Evolutionary conservation across 2,329 filamentous ascomycete species (phyloP), one percentile per base, ranked within the genome.

Genomic region (Pseudodiploospora longispora): DNA sequence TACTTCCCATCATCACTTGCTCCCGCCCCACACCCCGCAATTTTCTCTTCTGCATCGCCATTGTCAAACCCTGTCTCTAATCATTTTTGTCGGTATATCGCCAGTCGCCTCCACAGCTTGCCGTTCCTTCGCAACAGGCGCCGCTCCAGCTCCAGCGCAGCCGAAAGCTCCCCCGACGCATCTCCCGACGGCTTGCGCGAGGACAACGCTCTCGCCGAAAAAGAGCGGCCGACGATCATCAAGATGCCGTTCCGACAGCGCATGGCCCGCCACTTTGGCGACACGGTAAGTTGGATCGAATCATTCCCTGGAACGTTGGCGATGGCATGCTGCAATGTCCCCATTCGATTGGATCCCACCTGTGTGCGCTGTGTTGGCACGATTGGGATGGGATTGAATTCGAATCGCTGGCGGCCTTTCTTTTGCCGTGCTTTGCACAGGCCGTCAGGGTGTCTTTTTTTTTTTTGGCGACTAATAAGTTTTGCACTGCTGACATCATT

Each of bases 211-310:
- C 19, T 19, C 19, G 19, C 19, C 19, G 42, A 51, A 50, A 35
- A 43, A 50, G 42, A 50, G 49, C 30, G 43, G 50, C 38, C 42
- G 43, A 19, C 19, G 19, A 19, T 19, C 19, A 19, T 19, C 40
- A 63, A 52, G 46, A 67, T 67, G 64, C 62, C 64, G 27, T 64
- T 67, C 47, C 58, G 64, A 43, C 60, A 67, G 51, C 62, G 63
- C 43, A 65, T 72, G 59, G 68, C 68, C 42, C 69, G 69, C 57
- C 68, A 68, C 41, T 68, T 72, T 48, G 69, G 69, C 56, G 69
- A 72, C 52, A 64, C 68, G 51, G 67, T 71, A 64, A 56, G 67
- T 59, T 47, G 48, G 19, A 19, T 12, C 32, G 32, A 9, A 34
- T 12, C 32, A 34, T 34, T 34, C 8, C 32, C 32, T 34, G 9